Evolutionary conservation across 768 basidiomycete species (phyloP).

Genomic region (Tricholoma hemisulphureum): DNA sequence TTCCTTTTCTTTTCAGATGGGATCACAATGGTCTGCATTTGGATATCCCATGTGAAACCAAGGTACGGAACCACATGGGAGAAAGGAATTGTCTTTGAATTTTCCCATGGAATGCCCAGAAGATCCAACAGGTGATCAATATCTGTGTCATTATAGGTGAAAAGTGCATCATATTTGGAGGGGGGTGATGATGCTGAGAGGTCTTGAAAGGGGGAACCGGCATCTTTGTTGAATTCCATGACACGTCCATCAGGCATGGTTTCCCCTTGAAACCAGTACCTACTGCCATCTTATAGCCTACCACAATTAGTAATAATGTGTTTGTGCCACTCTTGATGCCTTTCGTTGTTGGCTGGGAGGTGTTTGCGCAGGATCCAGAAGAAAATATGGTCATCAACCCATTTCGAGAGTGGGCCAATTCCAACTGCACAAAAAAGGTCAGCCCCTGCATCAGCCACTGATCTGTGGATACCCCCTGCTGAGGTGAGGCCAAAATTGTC

Average conservation of each 20-base stretch:
- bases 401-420: conserved; percentile 24
- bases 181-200: neutral
- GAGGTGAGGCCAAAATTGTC: neutral
- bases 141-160: conserved; percentile 22
- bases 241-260: neutral
- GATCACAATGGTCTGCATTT: conserved; percentile 19
- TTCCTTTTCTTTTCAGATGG: conserved; percentile 28
- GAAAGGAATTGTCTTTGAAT: too few species aligned
- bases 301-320: neutral
- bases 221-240: neutral
- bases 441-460: neutral
- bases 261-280: neutral
- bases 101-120: conserved; percentile 13
- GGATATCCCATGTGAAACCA: conserved; percentile 33
- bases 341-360: neutral
- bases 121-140: conserved; percentile 27
- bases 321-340: too few species aligned
- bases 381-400: conserved; percentile 26
- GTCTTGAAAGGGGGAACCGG: neutral
- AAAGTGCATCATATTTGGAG: neutral
- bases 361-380: conserved; percentile 9
- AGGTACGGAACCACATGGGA: too few species aligned
- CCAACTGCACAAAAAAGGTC: conserved; percentile 20
- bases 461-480: too few species aligned
- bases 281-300: neutral